Base-by-base conservation (phyloP, 2,329 filamentous ascomycete species). In the Verticillium nubilum region DNA sequence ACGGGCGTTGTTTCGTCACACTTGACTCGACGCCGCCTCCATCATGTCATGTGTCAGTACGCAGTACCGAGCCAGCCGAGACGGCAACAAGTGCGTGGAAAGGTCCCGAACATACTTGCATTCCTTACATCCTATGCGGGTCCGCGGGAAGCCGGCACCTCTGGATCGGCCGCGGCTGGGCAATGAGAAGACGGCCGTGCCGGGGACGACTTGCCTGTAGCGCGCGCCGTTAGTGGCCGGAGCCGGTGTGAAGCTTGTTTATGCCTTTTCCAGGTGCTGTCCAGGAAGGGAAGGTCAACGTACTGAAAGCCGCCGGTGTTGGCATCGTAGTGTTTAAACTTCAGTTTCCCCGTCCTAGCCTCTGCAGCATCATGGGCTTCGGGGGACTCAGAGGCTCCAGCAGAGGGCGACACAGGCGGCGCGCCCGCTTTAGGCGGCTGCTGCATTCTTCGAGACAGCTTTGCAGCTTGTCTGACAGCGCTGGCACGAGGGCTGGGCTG, bases 1-100 rank as follows among this genome's bases (percentile, higher is more conserved):
- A 65, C 65, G 2, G 77, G 77, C 6, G 70, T 72, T 5, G 68
- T 66, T 61, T 79, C 75, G 58, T 80, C 77, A 62, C 76, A 80
- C 66, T 79, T 80, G 35, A 74, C 67, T 63, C 78, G 77, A 19
- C 77, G 73, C 33, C 42, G 42, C n/a, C 42, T 50, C 37, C 37
- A 35, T 58, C 60, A 27, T 15, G 19, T n/a, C 9, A 7, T 26
- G 29, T 27, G 54, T 57, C 19, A 61, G 57, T 52, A 4, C 31
- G 26, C 2, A n/a, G 10, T 13, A 17, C n/a, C 19, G 37, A 26
- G 4, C 10, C 52, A 25, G 52, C 47, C 26, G 15, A 23, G 50
- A n/a, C 33, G 17, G 55, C 35, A 47, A 28, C 17, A 1, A 19
- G 25, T 35, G 15, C n/a, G n/a, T n/a, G n/a, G n/a, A n/a, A n/a